phyloP scores from a whole-genome alignment of 345 rosid species.

The Toxicodendron radicans region DNA sequence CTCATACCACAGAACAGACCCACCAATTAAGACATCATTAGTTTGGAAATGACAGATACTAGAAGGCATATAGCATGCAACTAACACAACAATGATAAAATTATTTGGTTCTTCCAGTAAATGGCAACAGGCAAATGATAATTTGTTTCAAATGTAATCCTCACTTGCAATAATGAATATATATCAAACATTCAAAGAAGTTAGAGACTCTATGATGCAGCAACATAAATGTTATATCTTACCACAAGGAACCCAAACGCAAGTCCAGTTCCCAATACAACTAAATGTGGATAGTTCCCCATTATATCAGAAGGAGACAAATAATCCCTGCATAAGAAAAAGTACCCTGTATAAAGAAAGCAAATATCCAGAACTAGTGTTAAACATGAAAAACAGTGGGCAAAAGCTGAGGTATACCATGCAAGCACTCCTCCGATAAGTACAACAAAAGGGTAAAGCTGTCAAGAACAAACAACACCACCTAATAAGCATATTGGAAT shows the following conservation, averaged over 20 bases:
- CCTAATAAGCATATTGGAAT: conserved; percentile 15
- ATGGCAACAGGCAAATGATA: conserved; percentile 1
- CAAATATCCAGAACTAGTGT: conserved; percentile 4
- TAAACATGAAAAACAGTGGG: conserved; percentile 10
- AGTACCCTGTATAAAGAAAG: conserved; percentile 15
- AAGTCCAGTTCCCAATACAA: conserved; percentile 92
- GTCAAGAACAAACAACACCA: conserved; percentile 30
- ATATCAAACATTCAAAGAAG: background rate
- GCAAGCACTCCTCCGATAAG: conserved; percentile 77
- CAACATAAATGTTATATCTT: conserved; percentile 24
- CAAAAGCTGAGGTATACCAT: conserved; percentile 51
- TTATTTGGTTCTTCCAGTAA: background rate
- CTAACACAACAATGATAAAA: background rate
- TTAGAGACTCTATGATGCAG: conserved; percentile 1
- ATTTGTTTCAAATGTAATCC: background rate
- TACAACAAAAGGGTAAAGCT: conserved; percentile 81
- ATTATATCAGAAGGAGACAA: conserved; percentile 80
- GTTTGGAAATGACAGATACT: background rate
- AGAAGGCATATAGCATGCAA: background rate
- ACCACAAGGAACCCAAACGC: conserved; percentile 99
- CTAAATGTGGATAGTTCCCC: conserved; percentile 81
- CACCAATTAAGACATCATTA: background rate
- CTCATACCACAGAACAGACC: background rate
- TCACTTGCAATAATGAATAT: background rate
- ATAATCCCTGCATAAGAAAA: conserved; percentile 56